Conservation (phyloP, 495 filamentous ascomycete species). For the Beverwykella pulmonaria region DNA sequence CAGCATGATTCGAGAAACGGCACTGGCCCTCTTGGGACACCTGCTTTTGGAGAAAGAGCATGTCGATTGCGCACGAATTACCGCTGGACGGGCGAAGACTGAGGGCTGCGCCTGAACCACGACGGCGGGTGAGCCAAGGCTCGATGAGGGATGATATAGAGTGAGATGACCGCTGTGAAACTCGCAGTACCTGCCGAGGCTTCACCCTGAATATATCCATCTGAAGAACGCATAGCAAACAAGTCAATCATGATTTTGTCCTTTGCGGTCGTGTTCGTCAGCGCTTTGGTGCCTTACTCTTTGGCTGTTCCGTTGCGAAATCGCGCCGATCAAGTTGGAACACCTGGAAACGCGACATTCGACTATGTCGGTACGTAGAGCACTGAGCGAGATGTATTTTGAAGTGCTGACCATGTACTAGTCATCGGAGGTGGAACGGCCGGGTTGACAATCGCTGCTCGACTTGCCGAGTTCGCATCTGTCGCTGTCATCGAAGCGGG, state of each 20-base stretch:
- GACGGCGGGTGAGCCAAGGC: background rate
- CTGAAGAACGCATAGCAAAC: background rate
- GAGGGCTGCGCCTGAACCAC: background rate
- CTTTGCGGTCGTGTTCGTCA: background rate
- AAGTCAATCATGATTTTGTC: background rate
- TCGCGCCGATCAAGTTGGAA: background rate
- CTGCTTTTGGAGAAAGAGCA: background rate
- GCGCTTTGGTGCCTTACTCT: background rate
- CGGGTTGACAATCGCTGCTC: conserved; percentile 54
- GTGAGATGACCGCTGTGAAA: background rate
- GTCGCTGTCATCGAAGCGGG: conserved; percentile 63
- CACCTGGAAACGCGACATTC: conserved; percentile 35
- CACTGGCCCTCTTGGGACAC: background rate
- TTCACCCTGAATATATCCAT: background rate
- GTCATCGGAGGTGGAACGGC: conserved; percentile 61
- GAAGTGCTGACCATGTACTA: background rate
- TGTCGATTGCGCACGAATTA: background rate
- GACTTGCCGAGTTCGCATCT: conserved; percentile 48
- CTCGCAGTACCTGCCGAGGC: background rate
- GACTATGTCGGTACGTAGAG: conserved; percentile 41
- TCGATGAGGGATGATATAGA: background rate
- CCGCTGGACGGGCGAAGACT: background rate
- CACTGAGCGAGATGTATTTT: background rate
- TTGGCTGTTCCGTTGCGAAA: background rate
- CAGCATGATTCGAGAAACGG: background rate